Conservation (phyloP, 208 protist species). For the Strigomonas galati region DNA sequence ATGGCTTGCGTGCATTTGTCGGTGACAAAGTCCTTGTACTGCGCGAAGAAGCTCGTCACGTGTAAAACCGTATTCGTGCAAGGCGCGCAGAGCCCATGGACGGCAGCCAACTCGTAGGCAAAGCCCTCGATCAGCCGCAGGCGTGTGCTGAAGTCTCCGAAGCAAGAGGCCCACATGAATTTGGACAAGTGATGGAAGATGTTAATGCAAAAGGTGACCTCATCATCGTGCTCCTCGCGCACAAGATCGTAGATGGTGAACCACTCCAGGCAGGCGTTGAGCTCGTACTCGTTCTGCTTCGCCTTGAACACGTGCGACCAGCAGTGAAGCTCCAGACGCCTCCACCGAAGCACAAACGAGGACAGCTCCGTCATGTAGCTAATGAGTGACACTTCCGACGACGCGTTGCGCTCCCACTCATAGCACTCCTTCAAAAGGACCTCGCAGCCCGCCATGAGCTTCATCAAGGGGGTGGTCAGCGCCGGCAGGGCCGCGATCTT, state of each 20-base stretch:
- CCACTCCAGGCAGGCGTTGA: conserved; percentile 63
- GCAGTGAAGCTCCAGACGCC: conserved; percentile 94
- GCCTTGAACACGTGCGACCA: conserved; percentile 91
- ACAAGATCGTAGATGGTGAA: conserved; percentile 79
- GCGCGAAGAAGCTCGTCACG: conserved; percentile 78
- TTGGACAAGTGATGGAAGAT: conserved; percentile 56
- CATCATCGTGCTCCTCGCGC: conserved; percentile 25
- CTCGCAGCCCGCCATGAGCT: conserved; percentile 94
- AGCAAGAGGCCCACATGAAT: conserved; percentile 78
- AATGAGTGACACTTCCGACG: conserved; percentile 86
- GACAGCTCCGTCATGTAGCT: conserved; percentile 86
- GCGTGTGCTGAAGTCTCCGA: conserved; percentile 74
- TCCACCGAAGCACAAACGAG: conserved; percentile 95
- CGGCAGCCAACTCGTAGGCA: conserved; percentile 58
- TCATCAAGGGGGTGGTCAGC: conserved; percentile 89
- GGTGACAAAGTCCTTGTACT: conserved; percentile 58
- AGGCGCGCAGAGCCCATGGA: conserved; percentile 31
- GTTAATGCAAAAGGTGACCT: conserved; percentile 12
- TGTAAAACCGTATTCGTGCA: conserved; percentile 77
- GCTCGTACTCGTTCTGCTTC: conserved; percentile 73
- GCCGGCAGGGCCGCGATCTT: conserved; percentile 86
- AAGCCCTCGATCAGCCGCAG: conserved; percentile 63
- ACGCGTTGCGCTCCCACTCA: conserved; percentile 96
- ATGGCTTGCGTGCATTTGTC: conserved; percentile 40
- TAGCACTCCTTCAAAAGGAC: conserved; percentile 92